Base-by-base conservation (phyloP, 108 stramenopile species). In the Nannochloropsis granulata region DNA sequence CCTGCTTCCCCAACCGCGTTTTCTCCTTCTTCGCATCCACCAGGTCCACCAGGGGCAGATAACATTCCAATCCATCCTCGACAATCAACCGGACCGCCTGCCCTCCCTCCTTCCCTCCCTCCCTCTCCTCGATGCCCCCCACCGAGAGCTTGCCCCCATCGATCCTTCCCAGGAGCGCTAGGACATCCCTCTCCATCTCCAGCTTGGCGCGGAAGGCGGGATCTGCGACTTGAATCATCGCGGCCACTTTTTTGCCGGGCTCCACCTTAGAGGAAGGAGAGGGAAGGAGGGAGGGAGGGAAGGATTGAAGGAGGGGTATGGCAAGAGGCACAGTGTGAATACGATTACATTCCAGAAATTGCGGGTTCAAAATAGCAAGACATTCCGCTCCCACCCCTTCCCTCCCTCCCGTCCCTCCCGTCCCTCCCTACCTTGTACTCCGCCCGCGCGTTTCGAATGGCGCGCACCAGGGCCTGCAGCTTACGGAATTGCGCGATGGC, bases 1-100 rank as follows among this genome's bases (percentile, higher is more conserved):
- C 78, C 90, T 92, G 90, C 82, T 90, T 91, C 13, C 44, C 44
- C 78, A 92, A 79, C 9, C 92, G 82, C 23, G 25, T 79, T 43
- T 45, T 56, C 90, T 92, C 92, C 81, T 92, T 90, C 24, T 84
- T 86, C 42, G 78, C 80, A 78, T 91, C 90, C 11, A 90, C 85
- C 43, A 90, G 45, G 14, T 86, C 89, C 9, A 88, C 87, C 79
- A 90, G 34, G 13, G 91, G 90, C 21, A 92, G 44, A 26, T 85
- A 90, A 2, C 84, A 89, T n/a, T 91, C 88, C 44, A 91, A 34
- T 24, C 88, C 88, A n/a, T 90, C 86, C 82, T 87, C 78, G 24
- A 88, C 85, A 3, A 84, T 78, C 24, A 79, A 2, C 13, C 84
- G 81, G 13, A 86, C 44, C 23, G 45, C 78, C 25, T 24, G 8